phyloP scores from a whole-genome alignment of 164 flowering plant genomes.

The Protea cynaroides region DNA sequence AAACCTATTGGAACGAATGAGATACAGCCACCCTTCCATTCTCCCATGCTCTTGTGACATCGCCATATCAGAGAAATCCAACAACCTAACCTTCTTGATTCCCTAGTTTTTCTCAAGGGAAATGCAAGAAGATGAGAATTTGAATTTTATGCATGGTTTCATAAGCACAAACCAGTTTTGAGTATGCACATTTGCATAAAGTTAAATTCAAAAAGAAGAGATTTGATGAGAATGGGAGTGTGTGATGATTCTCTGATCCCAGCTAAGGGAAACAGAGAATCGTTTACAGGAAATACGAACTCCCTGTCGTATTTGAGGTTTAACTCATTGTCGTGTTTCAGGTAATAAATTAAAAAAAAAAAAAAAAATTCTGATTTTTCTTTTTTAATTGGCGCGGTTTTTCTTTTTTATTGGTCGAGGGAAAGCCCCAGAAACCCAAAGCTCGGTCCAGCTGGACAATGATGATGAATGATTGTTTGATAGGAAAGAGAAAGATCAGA shows the following conservation, averaged over 20 bases:
- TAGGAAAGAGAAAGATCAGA: no score
- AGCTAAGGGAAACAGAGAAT: conserved; percentile 49
- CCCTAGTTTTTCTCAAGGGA: neutral
- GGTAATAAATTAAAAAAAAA: no score
- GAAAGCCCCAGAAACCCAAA: no score
- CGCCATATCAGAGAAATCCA: conserved; percentile 25
- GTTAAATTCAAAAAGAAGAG: neutral
- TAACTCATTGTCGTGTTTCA: no score
- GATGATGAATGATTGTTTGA: no score
- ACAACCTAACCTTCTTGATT: neutral
- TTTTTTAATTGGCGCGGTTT: no score
- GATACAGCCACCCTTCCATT: conserved; percentile 83
- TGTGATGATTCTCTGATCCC: conserved; percentile 59
- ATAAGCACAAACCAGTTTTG: neutral
- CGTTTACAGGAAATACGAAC: conserved; percentile 12
- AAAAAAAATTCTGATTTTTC: no score
- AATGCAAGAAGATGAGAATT: conserved; percentile 5
- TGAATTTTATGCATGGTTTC: conserved; percentile 9
- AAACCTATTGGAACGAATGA: conserved; percentile 62
- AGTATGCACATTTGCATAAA: neutral
- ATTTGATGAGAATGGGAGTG: neutral
- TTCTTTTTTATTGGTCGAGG: no score
- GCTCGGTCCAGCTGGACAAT: no score
- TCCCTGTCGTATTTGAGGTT: no score
- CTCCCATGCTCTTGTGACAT: conserved; percentile 32